These are phyloP conservation scores for Nannizziopsis arthrosporioides DNA, from an alignment of 2,329 filamentous ascomycete genomes.

Conservation along the genomic window DNA sequence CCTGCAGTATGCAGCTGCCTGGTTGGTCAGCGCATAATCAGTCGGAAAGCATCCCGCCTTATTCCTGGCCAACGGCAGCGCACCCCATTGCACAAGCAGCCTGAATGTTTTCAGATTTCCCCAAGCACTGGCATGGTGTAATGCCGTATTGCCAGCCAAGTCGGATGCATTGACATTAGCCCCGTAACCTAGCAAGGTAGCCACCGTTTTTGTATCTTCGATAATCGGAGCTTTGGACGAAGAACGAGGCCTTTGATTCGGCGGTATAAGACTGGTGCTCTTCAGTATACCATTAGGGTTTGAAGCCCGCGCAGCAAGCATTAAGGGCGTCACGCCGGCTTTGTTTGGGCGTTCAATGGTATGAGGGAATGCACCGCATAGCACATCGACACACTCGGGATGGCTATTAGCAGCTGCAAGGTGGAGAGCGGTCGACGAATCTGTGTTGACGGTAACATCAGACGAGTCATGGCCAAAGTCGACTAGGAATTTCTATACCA, in stretches of 20 bases:
- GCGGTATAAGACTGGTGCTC: slow-evolving; percentile 19
- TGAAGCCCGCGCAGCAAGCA: slow-evolving; percentile 29
- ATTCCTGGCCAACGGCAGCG: slow-evolving; percentile 61
- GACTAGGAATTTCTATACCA: slow-evolving; percentile 49
- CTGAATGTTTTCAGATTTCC: slow-evolving; percentile 67
- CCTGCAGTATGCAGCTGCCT: slow-evolving; percentile 76
- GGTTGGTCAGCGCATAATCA: slow-evolving; percentile 69
- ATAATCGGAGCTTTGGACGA: slow-evolving; percentile 18
- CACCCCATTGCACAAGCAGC: slow-evolving; percentile 65
- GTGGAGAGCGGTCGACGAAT: slow-evolving; percentile 71
- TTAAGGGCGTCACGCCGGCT: slow-evolving; percentile 45
- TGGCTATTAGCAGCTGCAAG: slow-evolving; percentile 59
- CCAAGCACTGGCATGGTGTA: slow-evolving; percentile 75
- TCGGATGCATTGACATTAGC: slow-evolving; percentile 49
- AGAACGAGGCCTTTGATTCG: slow-evolving; percentile 13
- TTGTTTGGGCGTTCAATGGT: slow-evolving; percentile 56
- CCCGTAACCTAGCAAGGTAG: slow-evolving; percentile 20
- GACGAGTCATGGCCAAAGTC: slow-evolving; percentile 61
- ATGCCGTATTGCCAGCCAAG: slow-evolving; percentile 66
- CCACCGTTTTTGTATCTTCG: slow-evolving; percentile 22
- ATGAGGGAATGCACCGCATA: slow-evolving; percentile 52
- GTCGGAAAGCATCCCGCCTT: slow-evolving; percentile 70
- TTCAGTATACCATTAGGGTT: slow-evolving; percentile 15
- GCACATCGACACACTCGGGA: slow-evolving; percentile 59
- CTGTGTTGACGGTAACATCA: slow-evolving; percentile 64